A percentile compares a stretch with the other conserved stretches of the same genome.
Conservation (phyloP, 2,329 filamentous ascomycete genomes). For the Fusarium pseudocircinatum region DNA sequence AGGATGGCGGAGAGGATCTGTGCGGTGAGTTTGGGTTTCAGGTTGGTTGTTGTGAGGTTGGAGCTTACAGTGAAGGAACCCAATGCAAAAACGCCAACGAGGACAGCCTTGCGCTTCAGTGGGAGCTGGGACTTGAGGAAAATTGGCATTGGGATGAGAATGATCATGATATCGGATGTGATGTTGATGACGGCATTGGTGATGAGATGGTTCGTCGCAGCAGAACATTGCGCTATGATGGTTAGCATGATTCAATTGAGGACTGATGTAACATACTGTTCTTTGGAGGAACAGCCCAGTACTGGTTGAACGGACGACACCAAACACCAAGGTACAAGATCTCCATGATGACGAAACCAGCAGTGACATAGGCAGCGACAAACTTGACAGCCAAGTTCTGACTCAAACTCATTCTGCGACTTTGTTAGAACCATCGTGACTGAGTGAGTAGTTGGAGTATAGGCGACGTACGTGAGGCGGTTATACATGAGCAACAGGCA, state of each 20-base stretch:
- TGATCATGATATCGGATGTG: slow-evolving; percentile 67
- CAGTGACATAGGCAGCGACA: slow-evolving; percentile 57
- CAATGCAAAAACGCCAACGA: slow-evolving; percentile 58
- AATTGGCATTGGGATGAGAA: slow-evolving; percentile 65
- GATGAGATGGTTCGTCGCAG: slow-evolving; percentile 65
- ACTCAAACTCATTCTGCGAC: slow-evolving; percentile 53
- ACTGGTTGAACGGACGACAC: slow-evolving; percentile 65
- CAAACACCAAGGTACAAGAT: slow-evolving; percentile 61
- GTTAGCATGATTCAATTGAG: slow-evolving; percentile 7
- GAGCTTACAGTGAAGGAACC: slow-evolving; percentile 58
- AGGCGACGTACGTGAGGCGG: slow-evolving; percentile 59
- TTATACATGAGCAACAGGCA: slow-evolving; percentile 67
- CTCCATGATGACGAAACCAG: slow-evolving; percentile 62
- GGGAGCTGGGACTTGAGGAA: slow-evolving; percentile 61
- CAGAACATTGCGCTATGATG: slow-evolving; percentile 63
- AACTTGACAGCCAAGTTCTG: slow-evolving; percentile 60
- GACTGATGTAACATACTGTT: slow-evolving; percentile 51
- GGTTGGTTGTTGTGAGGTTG: no score
- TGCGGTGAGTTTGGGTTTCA: background rate
- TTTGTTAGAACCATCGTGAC: slow-evolving; percentile 18
- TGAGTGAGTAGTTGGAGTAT: no score
- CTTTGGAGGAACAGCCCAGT: slow-evolving; percentile 65
- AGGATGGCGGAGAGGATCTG: slow-evolving; percentile 62
- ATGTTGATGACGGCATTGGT: slow-evolving; percentile 69
- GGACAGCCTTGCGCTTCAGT: slow-evolving; percentile 61